Evolutionary conservation across 345 rosid genomes (phyloP).

Genomic region (Hirschfeldia incana): DNA sequence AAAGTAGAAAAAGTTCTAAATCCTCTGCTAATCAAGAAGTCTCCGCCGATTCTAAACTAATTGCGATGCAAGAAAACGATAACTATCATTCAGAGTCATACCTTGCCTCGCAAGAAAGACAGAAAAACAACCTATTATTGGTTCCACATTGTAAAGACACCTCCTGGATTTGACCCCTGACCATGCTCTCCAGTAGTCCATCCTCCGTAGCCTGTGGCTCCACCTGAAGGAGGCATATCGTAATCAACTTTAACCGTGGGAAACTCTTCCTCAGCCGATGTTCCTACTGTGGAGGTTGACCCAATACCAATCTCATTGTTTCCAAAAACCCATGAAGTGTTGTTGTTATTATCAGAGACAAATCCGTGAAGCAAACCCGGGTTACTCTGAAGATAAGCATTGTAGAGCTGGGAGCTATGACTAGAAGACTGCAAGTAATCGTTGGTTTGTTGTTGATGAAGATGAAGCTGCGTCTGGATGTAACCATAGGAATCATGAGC

Average conservation of each 20-base stretch:
- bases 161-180: constrained; percentile 72
- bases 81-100: constrained; percentile 15
- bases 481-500: constrained; percentile 61
- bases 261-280: constrained; percentile 58
- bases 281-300: constrained; percentile 49
- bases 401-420: constrained; percentile 63
- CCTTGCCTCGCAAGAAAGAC: constrained; percentile 27
- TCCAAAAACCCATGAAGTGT: constrained; percentile 58
- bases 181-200: constrained; percentile 73
- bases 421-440: constrained; percentile 47
- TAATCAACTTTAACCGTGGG: constrained; percentile 81
- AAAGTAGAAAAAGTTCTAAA: constrained; percentile 7
- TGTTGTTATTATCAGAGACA: constrained; percentile 52
- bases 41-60: constrained; percentile 3
- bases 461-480: constrained; percentile 77
- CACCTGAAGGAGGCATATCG: constrained; percentile 59
- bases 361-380: constrained; percentile 72
- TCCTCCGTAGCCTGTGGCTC: constrained; percentile 51
- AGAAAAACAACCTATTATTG: constrained; percentile 39
- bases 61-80: constrained; percentile 13
- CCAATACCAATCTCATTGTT: constrained; percentile 57
- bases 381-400: constrained; percentile 64
- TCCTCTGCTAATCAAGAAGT: constrained; percentile 33
- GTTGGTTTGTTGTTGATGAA: constrained; percentile 53
- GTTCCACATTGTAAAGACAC: constrained; percentile 92